A percentile compares a stretch with the other conserved stretches of the same genome.
These are phyloP conservation scores for Singerocomus rubriflavus DNA, from an alignment of 1,284 basidiomycete genomes.

Conservation along the genomic window DNA sequence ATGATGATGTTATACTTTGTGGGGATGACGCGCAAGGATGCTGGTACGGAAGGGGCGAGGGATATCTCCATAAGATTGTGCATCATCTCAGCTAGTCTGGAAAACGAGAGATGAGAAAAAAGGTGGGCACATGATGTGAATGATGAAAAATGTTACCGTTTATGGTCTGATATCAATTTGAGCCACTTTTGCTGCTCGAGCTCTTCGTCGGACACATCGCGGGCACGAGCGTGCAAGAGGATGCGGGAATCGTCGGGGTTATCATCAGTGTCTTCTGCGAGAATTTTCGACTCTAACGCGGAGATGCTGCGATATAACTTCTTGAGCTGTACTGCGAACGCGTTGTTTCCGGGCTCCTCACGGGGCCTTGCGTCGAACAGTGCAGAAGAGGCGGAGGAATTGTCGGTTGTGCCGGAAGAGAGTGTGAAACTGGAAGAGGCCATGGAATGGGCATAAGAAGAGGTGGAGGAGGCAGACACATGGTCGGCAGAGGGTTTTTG, in stretches of 20 bases:
- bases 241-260: constrained; percentile 50
- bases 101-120: constrained; percentile 6
- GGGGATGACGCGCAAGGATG: constrained; percentile 85
- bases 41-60: constrained; percentile 81
- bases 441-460: constrained; percentile 71
- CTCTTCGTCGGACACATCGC: constrained; percentile 45
- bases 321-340: constrained; percentile 75
- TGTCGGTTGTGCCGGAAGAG: constrained; percentile 69
- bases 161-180: constrained; percentile 64
- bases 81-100: constrained; percentile 83
- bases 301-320: constrained; percentile 76
- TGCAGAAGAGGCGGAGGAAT: constrained; percentile 65
- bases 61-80: constrained; percentile 86
- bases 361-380: constrained; percentile 54
- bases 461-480: constrained; percentile 71
- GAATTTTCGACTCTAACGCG: constrained; percentile 67
- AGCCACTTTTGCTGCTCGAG: constrained; percentile 65
- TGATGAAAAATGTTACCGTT: constrained; percentile 46
- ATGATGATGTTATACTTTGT: constrained; percentile 94
- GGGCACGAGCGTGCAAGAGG: constrained; percentile 46
- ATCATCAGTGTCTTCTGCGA: constrained; percentile 58
- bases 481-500: constrained; percentile 65
- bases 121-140: neutral
- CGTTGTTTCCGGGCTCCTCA: constrained; percentile 58
- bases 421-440: constrained; percentile 73